Conservation (phyloP, 2,329 filamentous ascomycete species). For the Colletotrichum viniferum region DNA sequence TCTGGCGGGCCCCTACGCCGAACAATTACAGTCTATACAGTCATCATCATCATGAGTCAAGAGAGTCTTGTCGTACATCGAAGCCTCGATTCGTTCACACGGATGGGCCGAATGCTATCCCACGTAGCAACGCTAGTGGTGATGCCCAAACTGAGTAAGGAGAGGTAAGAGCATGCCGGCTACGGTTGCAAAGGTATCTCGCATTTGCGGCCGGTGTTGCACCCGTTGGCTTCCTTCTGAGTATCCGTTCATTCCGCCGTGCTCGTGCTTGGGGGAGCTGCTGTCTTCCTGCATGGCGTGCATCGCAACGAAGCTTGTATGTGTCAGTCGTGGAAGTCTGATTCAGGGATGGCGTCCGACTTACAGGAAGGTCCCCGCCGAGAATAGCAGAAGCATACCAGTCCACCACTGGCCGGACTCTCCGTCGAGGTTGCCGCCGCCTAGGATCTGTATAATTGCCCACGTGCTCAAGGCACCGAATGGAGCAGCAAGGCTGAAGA, state of each 20-base stretch:
- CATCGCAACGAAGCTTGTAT: conserved; percentile 84
- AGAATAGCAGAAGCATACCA: conserved; percentile 92
- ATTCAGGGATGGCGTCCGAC: conserved; percentile 33
- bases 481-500: conserved; percentile 92
- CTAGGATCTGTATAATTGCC: conserved; percentile 75
- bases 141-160: conserved; percentile 78
- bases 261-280: conserved; percentile 54
- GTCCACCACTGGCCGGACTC: conserved; percentile 82
- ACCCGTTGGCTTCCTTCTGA: conserved; percentile 50
- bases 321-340: background rate
- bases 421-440: conserved; percentile 62
- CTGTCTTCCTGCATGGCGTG: conserved; percentile 91
- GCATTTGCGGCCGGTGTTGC: conserved; percentile 62
- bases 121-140: conserved; percentile 49
- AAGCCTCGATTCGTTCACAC: background rate
- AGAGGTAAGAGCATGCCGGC: conserved; percentile 80
- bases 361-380: conserved; percentile 93
- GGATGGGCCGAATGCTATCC: background rate
- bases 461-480: conserved; percentile 85
- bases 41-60: conserved; percentile 19
- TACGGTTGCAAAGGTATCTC: conserved; percentile 73
- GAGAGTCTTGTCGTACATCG: background rate
- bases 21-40: background rate
- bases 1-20: background rate
- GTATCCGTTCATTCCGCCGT: conserved; percentile 58